These are phyloP conservation scores for Zymoseptoria ardabiliae DNA, from an alignment of 2,329 filamentous ascomycete species.

Conservation along the genomic window DNA sequence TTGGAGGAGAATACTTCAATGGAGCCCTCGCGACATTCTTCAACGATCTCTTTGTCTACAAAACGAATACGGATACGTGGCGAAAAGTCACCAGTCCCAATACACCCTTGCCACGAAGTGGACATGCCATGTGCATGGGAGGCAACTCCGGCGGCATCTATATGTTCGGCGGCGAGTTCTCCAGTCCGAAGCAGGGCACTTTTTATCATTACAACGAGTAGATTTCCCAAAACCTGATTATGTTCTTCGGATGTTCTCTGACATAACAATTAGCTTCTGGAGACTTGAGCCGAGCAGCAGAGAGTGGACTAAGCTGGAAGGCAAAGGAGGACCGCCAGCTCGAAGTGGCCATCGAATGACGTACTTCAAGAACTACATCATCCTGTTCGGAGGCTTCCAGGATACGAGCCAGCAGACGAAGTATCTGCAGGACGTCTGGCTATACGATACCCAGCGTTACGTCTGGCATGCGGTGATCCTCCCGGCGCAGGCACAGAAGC, in stretches of 20 bases:
- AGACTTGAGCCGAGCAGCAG: constrained; percentile 71
- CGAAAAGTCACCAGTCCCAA: constrained; percentile 84
- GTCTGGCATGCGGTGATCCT: constrained; percentile 73
- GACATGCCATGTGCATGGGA: constrained; percentile 89
- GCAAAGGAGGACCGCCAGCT: constrained; percentile 70
- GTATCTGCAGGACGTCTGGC: constrained; percentile 88
- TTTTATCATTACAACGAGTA: constrained; percentile 96
- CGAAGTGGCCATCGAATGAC: constrained; percentile 78
- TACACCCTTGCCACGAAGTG: constrained; percentile 78
- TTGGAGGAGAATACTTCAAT: constrained; percentile 94
- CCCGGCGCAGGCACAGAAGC: constrained; percentile 67
- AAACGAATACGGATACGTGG: constrained; percentile 85
- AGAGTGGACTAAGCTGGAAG: constrained; percentile 88
- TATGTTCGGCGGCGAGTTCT: constrained; percentile 94
- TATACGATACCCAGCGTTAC: constrained; percentile 86
- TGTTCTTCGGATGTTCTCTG: no score
- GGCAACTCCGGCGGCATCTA: constrained; percentile 81
- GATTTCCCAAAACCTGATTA: no score
- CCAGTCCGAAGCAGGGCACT: constrained; percentile 90
- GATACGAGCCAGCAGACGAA: constrained; percentile 93
- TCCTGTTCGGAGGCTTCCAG: constrained; percentile 94
- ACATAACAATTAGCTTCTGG: constrained; percentile 57
- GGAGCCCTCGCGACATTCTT: constrained; percentile 71
- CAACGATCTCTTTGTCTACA: constrained; percentile 60
- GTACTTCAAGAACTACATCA: constrained; percentile 92